phyloP scores from a whole-genome alignment of 352 stramenopile species.

The Globisporangium polare region DNA sequence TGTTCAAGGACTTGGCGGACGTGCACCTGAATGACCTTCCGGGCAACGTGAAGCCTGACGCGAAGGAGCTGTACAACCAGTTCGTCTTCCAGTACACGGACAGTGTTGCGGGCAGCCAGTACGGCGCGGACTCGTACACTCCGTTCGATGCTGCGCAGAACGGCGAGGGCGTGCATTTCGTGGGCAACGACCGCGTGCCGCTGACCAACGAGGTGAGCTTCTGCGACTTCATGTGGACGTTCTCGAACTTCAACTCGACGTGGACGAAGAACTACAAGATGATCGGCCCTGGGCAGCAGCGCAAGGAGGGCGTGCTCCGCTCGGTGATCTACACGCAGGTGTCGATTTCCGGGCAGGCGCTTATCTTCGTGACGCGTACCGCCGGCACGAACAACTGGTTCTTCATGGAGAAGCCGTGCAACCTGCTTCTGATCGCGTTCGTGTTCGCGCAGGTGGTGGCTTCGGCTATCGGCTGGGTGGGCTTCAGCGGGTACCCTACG shows the following conservation, averaged over 20 bases:
- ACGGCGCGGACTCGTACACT: conserved; percentile 21
- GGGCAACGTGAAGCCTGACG: conserved; percentile 33
- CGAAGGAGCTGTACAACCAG: conserved; percentile 47
- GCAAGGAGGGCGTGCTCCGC: conserved; percentile 64
- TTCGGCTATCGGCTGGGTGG: conserved; percentile 60
- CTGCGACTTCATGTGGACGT: conserved; percentile 65
- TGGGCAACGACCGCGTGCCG: conserved; percentile 54
- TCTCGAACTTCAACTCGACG: conserved; percentile 68
- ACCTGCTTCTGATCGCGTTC: conserved; percentile 62
- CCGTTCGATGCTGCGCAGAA: conserved; percentile 41
- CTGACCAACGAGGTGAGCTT: conserved; percentile 64
- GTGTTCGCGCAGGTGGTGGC: conserved; percentile 64
- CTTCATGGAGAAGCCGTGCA: conserved; percentile 63
- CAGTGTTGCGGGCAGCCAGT: conserved; percentile 9
- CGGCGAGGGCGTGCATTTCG: conserved; percentile 44
- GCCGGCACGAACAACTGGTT: conserved; percentile 76
- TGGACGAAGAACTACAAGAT: conserved; percentile 59
- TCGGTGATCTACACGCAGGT: conserved; percentile 70
- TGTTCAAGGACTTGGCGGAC: conserved; percentile 56
- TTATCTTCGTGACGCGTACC: conserved; percentile 76
- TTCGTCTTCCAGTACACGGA: conserved; percentile 59
- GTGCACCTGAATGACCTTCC: conserved; percentile 51
- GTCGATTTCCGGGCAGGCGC: conserved; percentile 66
- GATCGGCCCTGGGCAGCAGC: conserved; percentile 59
- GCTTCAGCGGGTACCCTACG: conserved; percentile 62